These are phyloP conservation scores for Rhizopogon sp. DNA, from an alignment of 768 basidiomycete genomes.

Conservation along the genomic window DNA sequence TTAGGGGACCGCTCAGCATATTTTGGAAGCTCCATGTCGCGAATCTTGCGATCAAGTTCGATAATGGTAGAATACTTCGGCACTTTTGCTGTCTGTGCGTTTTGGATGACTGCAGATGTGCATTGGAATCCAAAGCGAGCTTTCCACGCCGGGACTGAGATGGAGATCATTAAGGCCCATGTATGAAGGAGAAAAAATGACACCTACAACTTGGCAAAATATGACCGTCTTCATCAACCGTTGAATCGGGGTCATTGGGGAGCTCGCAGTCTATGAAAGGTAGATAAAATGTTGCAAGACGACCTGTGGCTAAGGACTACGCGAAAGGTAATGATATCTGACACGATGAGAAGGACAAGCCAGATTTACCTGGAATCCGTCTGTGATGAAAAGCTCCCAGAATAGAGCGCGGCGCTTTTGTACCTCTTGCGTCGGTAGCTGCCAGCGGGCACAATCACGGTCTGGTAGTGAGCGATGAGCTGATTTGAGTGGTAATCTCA, in stretches of 20 bases:
- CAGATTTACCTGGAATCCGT: slow-evolving; percentile 62
- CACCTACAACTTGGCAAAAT: slow-evolving; percentile 55
- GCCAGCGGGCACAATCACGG: slow-evolving; percentile 70
- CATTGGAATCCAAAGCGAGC: slow-evolving; percentile 64
- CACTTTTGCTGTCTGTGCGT: slow-evolving; percentile 58
- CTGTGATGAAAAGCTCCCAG: slow-evolving; percentile 72
- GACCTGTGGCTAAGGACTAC: slow-evolving; percentile 50
- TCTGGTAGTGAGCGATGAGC: slow-evolving; percentile 37
- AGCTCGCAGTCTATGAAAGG: slow-evolving; percentile 72
- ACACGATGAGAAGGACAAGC: background rate
- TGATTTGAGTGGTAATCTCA: background rate
- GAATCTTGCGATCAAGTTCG: slow-evolving; percentile 60
- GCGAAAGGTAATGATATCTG: background rate
- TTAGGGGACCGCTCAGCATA: slow-evolving; percentile 52
- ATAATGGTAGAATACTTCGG: slow-evolving; percentile 59
- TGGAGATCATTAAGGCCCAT: background rate
- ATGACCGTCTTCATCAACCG: slow-evolving; percentile 53
- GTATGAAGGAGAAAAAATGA: background rate
- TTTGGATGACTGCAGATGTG: slow-evolving; percentile 63
- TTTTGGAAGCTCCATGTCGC: slow-evolving; percentile 61
- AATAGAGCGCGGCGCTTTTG: slow-evolving; percentile 68
- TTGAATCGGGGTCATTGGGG: slow-evolving; percentile 55
- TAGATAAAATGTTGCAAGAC: slow-evolving; percentile 62
- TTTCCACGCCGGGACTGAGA: slow-evolving; percentile 63
- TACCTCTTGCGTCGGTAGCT: slow-evolving; percentile 52